phyloP scores from a whole-genome alignment of 192 early-diverging fungal genomes.

The Spizellomyces punctatus region DNA sequence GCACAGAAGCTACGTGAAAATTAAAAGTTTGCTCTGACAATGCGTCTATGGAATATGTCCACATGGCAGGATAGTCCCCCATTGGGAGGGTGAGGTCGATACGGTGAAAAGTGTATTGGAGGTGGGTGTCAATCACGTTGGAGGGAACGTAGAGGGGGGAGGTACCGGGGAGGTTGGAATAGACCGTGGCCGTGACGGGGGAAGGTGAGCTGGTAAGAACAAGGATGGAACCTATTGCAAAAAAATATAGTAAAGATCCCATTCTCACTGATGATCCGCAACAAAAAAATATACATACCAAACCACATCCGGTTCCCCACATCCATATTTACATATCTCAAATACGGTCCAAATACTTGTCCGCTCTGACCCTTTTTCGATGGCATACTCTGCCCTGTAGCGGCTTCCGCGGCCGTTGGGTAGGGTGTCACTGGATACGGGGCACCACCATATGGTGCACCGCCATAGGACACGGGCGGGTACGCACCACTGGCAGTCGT shows the following conservation, averaged over 20 bases:
- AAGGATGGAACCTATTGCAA: neutral
- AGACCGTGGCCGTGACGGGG: neutral
- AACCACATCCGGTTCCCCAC: slow-evolving; percentile 10
- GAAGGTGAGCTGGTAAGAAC: neutral
- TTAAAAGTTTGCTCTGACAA: neutral
- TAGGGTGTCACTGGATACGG: no score
- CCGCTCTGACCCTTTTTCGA: neutral
- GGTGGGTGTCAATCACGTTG: neutral
- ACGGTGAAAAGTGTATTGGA: slow-evolving; percentile 18
- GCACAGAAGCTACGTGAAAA: slow-evolving; percentile 16
- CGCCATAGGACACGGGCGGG: no score
- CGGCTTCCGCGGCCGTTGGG: no score
- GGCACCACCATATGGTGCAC: no score
- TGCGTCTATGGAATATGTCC: neutral
- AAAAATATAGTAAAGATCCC: neutral
- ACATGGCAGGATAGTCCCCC: neutral
- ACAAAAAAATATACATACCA: slow-evolving; percentile 3
- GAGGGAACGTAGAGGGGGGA: slow-evolving; percentile 3
- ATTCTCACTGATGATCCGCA: neutral
- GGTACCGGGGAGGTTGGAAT: slow-evolving; percentile 3
- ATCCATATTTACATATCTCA: slow-evolving; percentile 23
- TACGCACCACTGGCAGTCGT: no score
- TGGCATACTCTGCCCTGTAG: no score
- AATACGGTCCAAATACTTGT: slow-evolving; percentile 20
- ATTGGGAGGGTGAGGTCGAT: slow-evolving; percentile 22